phyloP scores from a whole-genome alignment of 345 rosid species.

The Cardamine resedifolia region DNA sequence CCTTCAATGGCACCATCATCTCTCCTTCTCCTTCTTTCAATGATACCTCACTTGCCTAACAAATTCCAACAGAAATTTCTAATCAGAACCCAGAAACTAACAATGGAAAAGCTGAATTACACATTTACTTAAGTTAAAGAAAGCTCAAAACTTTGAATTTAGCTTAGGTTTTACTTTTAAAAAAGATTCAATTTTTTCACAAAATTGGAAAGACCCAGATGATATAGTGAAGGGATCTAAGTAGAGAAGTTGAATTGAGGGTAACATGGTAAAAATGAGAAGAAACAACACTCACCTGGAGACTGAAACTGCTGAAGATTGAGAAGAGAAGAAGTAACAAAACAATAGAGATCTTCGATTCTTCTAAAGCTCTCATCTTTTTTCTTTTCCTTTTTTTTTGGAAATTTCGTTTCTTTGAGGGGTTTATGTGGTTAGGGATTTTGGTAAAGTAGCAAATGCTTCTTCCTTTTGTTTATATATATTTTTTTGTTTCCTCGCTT shows the following conservation, averaged over 20 bases:
- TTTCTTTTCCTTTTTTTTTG: neutral
- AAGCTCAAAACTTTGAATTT: slow-evolving; percentile 11
- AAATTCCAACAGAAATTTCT: neutral
- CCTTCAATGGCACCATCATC: slow-evolving; percentile 57
- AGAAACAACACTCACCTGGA: slow-evolving; percentile 42
- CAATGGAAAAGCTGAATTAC: neutral
- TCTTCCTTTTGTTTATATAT: neutral
- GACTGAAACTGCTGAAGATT: slow-evolving; percentile 37
- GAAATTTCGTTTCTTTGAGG: neutral
- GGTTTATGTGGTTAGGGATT: slow-evolving; percentile 28
- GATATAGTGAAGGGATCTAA: slow-evolving; percentile 33
- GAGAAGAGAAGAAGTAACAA: slow-evolving; percentile 43
- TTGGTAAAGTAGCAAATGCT: slow-evolving; percentile 28
- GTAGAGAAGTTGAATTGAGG: slow-evolving; percentile 10
- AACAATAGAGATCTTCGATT: slow-evolving; percentile 35
- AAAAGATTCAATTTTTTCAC: slow-evolving; percentile 34
- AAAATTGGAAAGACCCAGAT: slow-evolving; percentile 32
- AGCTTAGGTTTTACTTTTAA: neutral
- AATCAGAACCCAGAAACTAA: neutral
- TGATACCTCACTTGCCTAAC: slow-evolving; percentile 52
- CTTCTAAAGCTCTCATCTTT: slow-evolving; percentile 38
- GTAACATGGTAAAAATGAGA: neutral
- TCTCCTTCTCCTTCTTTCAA: slow-evolving; percentile 36
- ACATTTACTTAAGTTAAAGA: neutral
- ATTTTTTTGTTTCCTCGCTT: neutral